phyloP scores from a whole-genome alignment of 352 stramenopile genomes.

The Phytophthora melonis region DNA sequence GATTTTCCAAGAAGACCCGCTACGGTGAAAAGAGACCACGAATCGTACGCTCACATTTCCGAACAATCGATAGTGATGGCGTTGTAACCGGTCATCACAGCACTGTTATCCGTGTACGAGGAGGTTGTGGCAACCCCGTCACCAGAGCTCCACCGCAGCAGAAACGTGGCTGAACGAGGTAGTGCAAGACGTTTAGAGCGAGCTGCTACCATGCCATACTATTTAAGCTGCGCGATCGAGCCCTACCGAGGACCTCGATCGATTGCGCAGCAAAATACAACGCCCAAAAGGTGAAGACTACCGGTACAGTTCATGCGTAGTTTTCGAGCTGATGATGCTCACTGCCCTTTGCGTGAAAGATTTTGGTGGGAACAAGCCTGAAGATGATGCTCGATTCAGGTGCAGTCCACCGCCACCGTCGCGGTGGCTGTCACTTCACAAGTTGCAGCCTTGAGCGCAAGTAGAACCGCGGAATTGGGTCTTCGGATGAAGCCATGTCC shows the following conservation, averaged over 20 bases:
- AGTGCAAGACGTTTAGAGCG: conserved; percentile 9
- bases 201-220: conserved; percentile 23
- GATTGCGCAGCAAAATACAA: conserved; percentile 23
- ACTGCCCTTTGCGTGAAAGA: neutral
- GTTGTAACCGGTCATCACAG: neutral
- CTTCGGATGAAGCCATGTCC: no score
- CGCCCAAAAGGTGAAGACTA: conserved; percentile 7
- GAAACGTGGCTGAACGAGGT: neutral
- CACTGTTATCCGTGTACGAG: no score
- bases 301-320: no score
- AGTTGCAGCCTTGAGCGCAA: neutral
- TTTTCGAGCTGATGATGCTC: neutral
- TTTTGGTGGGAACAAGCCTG: neutral
- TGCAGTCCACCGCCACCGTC: no score
- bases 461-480: no score
- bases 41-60: no score
- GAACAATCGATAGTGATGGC: no score
- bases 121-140: no score
- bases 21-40: conserved; percentile 16
- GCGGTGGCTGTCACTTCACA: neutral
- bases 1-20: conserved; percentile 32
- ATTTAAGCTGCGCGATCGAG: conserved; percentile 29
- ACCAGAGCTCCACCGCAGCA: no score
- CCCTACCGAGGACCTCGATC: neutral
- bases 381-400: neutral